Percentiles rank a stretch among this genome's conserved stretches.
phyloP scores from a whole-genome alignment of 768 basidiomycete species.

The Panus rudis region DNA sequence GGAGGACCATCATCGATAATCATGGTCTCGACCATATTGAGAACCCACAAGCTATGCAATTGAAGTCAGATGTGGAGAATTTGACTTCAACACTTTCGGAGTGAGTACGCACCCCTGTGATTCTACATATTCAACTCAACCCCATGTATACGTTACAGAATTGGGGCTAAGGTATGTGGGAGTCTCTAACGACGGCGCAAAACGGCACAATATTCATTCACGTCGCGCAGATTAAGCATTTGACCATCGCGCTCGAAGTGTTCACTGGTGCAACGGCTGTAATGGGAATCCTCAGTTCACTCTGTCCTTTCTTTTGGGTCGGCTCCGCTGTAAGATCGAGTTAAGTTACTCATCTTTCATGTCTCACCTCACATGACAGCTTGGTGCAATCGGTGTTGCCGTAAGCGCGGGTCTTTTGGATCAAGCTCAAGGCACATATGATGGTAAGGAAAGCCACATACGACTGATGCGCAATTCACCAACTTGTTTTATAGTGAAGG shows the following conservation, averaged over 20 bases:
- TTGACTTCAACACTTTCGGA: not conserved
- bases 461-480: too few species aligned
- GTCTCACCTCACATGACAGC: too few species aligned
- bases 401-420: not conserved
- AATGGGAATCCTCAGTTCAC: not conserved
- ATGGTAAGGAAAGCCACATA: too few species aligned
- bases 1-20: not conserved
- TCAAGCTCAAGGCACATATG: too few species aligned
- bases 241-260: not conserved
- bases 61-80: not conserved
- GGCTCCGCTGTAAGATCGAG: not conserved
- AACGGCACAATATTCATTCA: too few species aligned
- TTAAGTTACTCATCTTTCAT: too few species aligned
- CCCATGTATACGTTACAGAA: not conserved
- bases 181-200: too few species aligned
- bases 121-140: too few species aligned
- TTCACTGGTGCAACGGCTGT: not conserved
- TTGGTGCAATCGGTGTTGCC: not conserved
- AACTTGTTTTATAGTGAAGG: too few species aligned
- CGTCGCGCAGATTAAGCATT: not conserved
- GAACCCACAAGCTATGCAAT: not conserved
- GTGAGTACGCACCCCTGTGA: not conserved
- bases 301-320: not conserved
- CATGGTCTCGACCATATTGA: not conserved
- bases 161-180: not conserved